A percentile compares a stretch with the other conserved stretches of the same genome.
Evolutionary conservation across 345 rosid species (phyloP).

Genomic region (Gossypioides kirkii): DNA sequence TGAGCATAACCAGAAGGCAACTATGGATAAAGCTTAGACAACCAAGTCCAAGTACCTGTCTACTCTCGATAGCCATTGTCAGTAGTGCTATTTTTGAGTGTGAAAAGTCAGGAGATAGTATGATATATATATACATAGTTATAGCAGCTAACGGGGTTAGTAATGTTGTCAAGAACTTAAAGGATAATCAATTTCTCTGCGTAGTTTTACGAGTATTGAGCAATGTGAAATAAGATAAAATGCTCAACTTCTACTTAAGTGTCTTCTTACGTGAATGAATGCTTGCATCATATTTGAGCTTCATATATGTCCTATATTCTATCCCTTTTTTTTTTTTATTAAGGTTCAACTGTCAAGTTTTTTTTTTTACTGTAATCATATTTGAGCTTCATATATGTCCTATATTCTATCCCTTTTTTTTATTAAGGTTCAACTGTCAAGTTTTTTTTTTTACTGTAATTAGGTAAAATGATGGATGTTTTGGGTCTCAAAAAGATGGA

Average conservation of each 20-base stretch:
- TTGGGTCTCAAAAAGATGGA: too few relatives aligned
- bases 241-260: background rate
- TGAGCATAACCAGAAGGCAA: conserved; percentile 21
- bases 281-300: background rate
- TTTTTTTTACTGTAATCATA: background rate
- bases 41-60: background rate
- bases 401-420: too few relatives aligned
- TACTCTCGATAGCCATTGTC: background rate
- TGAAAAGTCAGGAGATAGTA: background rate
- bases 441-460: too few relatives aligned
- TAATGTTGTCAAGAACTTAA: background rate
- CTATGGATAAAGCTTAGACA: background rate
- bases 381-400: background rate
- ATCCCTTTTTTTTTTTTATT: too few relatives aligned
- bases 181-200: background rate
- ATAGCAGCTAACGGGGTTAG: background rate
- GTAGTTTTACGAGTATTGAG: background rate
- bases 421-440: too few relatives aligned
- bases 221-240: background rate
- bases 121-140: background rate
- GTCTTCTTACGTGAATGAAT: background rate
- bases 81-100: background rate
- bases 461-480: too few relatives aligned
- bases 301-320: too few relatives aligned
- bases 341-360: too few relatives aligned